These are phyloP conservation scores for Amanita exitialis DNA, from an alignment of 768 basidiomycete species.

Conservation along the genomic window DNA sequence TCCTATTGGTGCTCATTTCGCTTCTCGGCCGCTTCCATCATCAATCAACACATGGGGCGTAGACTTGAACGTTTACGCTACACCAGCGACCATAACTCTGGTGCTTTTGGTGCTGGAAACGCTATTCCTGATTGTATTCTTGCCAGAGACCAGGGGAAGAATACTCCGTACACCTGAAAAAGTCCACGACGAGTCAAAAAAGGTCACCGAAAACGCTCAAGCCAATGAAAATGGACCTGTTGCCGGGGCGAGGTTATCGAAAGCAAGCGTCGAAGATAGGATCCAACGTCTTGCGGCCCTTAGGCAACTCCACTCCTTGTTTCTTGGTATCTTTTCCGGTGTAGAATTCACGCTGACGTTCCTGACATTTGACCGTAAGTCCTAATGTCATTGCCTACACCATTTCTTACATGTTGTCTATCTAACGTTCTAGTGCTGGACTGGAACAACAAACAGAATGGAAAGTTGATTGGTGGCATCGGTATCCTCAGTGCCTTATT, in stretches of 20 bases:
- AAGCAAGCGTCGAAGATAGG: constrained; percentile 34
- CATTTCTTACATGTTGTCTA: background rate
- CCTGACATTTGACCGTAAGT: constrained; percentile 80
- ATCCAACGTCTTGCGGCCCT: constrained; percentile 47
- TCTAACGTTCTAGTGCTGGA: constrained; percentile 51
- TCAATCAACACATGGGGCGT: constrained; percentile 43
- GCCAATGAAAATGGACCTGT: constrained; percentile 14
- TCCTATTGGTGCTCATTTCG: constrained; percentile 93
- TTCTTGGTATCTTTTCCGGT: constrained; percentile 87
- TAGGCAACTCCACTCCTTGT: constrained; percentile 69
- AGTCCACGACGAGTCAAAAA: constrained; percentile 9
- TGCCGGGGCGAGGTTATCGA: constrained; percentile 15
- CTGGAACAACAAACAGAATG: constrained; percentile 86
- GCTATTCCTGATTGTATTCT: constrained; percentile 54
- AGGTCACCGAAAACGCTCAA: constrained; percentile 11
- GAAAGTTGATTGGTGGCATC: constrained; percentile 75
- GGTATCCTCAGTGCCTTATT: constrained; percentile 84
- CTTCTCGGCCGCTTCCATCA: constrained; percentile 68
- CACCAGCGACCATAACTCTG: constrained; percentile 80
- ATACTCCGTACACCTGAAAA: constrained; percentile 12
- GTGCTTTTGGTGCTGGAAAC: constrained; percentile 75
- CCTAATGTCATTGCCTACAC: background rate
- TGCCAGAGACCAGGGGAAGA: constrained; percentile 81
- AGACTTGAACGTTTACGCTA: constrained; percentile 82
- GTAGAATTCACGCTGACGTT: constrained; percentile 97